Percentiles rank a stretch among this genome's conserved stretches.
Evolutionary conservation across 352 stramenopile species (phyloP).

Genomic region (Globisporangium iwayamae): DNA sequence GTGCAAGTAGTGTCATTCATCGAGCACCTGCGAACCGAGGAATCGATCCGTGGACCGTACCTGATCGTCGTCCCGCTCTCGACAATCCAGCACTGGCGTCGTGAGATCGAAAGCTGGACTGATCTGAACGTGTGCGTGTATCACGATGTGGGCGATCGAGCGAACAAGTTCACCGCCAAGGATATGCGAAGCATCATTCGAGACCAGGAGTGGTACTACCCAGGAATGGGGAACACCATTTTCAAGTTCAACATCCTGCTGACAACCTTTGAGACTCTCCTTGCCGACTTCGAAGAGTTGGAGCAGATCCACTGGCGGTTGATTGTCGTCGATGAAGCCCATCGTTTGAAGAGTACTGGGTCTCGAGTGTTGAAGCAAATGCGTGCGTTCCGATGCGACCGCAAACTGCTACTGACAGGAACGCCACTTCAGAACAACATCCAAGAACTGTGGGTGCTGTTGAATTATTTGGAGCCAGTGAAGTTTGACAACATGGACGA

Average conservation of each 20-base stretch:
- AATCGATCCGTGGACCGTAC: conserved; percentile 80
- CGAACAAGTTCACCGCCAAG: conserved; percentile 79
- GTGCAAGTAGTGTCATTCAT: conserved; percentile 95
- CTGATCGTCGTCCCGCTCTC: conserved; percentile 86
- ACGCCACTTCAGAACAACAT: conserved; percentile 97
- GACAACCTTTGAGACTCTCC: conserved; percentile 80
- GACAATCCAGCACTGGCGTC: conserved; percentile 86
- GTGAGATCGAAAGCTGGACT: conserved; percentile 91
- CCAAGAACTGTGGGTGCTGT: conserved; percentile 95
- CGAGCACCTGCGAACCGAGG: conserved; percentile 81
- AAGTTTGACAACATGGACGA: conserved; percentile 86
- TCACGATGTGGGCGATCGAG: conserved; percentile 91
- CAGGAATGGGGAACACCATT: conserved; percentile 87
- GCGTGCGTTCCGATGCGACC: conserved; percentile 77
- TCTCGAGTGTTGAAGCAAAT: conserved; percentile 88
- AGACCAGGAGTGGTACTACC: conserved; percentile 88
- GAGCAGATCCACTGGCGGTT: conserved; percentile 85
- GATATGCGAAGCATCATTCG: conserved; percentile 85
- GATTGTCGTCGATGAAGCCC: conserved; percentile 81
- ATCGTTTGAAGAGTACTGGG: conserved; percentile 74
- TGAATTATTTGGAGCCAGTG: conserved; percentile 96
- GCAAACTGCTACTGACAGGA: conserved; percentile 95
- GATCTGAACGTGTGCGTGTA: conserved; percentile 98
- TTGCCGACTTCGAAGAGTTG: conserved; percentile 83
- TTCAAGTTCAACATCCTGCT: conserved; percentile 87